phyloP scores from a whole-genome alignment of 2,329 filamentous ascomycete genomes.

The Fusarium sp. region DNA sequence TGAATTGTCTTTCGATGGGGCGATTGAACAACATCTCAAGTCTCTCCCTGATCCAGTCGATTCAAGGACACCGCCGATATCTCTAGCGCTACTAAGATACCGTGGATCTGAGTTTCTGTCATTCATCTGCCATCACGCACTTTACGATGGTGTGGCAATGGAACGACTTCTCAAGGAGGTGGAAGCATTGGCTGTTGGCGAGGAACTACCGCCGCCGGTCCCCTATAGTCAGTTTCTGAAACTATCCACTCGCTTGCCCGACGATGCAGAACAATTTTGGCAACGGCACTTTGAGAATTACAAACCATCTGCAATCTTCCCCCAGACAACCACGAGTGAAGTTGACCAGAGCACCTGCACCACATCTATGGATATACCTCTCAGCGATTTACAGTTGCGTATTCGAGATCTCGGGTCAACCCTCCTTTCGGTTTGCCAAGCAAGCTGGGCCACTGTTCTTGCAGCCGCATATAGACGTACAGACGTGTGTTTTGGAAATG shows the following conservation, averaged over 20 bases:
- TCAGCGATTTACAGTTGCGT: conserved; percentile 58
- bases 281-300: conserved; percentile 62
- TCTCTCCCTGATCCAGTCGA: conserved; percentile 55
- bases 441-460: conserved; percentile 76
- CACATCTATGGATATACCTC: conserved; percentile 47
- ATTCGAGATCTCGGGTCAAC: conserved; percentile 66
- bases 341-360: conserved; percentile 45
- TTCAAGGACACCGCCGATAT: conserved; percentile 56
- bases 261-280: conserved; percentile 74
- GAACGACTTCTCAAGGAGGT: conserved; percentile 75
- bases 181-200: conserved; percentile 63
- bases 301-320: conserved; percentile 45
- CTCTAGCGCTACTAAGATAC: conserved; percentile 53
- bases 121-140: conserved; percentile 76
- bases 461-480: conserved; percentile 61
- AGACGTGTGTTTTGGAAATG: conserved; percentile 88
- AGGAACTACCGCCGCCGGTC: conserved; percentile 58
- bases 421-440: conserved; percentile 74
- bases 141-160: conserved; percentile 88
- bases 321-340: conserved; percentile 26
- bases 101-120: conserved; percentile 52
- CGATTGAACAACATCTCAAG: conserved; percentile 53
- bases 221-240: conserved; percentile 72
- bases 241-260: conserved; percentile 61
- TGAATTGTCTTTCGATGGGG: conserved; percentile 48